Conservation (phyloP, 345 rosid genomes). For the Lepidium sativum region DNA sequence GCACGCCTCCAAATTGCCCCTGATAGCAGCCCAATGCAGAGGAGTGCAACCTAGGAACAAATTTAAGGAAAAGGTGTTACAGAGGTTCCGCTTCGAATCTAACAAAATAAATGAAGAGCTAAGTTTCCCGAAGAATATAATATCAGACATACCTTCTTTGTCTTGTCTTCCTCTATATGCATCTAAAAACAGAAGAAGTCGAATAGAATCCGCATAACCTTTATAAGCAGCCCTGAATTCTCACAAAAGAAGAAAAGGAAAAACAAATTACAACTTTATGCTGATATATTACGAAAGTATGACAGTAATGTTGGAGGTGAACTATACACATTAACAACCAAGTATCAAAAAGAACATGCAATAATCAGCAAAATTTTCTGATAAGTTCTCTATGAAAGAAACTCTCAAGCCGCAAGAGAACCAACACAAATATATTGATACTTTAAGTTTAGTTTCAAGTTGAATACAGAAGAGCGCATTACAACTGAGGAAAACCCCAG, state of each 20-base stretch:
- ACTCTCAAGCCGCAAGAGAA: neutral
- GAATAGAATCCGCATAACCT: constrained; percentile 88
- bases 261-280: neutral
- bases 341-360: neutral
- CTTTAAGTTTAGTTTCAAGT: neutral
- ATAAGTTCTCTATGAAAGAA: neutral
- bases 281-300: neutral
- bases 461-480: neutral
- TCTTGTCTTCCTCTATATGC: constrained; percentile 87
- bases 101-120: neutral
- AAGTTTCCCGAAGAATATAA: neutral
- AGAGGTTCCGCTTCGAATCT: neutral
- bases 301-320: neutral
- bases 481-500: neutral
- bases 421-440: neutral
- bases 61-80: neutral
- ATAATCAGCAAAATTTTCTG: neutral
- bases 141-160: constrained; percentile 59
- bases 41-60: constrained; percentile 74
- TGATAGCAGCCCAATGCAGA: constrained; percentile 95
- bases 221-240: constrained; percentile 93
- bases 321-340: neutral
- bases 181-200: constrained; percentile 82
- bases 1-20: constrained; percentile 96
- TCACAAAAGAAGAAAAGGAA: constrained; percentile 28